Evolutionary conservation across 2,329 filamentous ascomycete genomes (phyloP), one percentile per base, ranked within the genome.

Genomic region (Diaporthe batatas): DNA sequence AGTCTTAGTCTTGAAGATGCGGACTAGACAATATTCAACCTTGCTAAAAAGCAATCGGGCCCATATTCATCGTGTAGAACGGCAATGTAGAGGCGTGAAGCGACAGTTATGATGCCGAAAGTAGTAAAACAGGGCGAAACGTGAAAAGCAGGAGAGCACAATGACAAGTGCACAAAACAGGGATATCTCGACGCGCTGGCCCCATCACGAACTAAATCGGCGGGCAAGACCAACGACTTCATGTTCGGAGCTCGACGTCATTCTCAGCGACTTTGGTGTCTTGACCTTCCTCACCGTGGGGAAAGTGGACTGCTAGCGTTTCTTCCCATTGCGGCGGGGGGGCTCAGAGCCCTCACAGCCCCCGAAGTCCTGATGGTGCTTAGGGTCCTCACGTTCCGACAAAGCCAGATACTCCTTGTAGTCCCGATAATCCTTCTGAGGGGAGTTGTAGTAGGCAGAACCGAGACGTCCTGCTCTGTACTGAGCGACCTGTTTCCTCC

Each of bases 151-250:
- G 12, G 25, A 55, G 39, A 64, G 23, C 25, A 32, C 25, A 29
- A 54, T 67, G 59, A 39, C 54, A 44, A 65, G 55, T 23, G 49
- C 21, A 54, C 21, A 23, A 57, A 72, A 32, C 39, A 54, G 59
- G 64, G 64, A 74, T 67, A 74, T 74, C 57, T 69, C 69, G 16
- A 64, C 62, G 47, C 21, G 25, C 51, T 32, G 47, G 29, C 32
- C n/a, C 11, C 18, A 47, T 16, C 21, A 32, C 23, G 14, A 29
- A 23, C 16, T 49, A 21, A 10, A n/a, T 29, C n/a, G 23, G 14
- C 12, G 23, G 29, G n/a, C 55, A 7, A 32, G 23, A 42, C 6
- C 39, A 51, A 39, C n/a, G 36, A 65, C 55, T 62, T 68, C n/a
- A 12, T 55, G 29, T 29, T 2, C 68, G 68, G 32, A 42, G 39